Conservation (phyloP, 495 filamentous ascomycete species). For the Penicillium ochrochloron region DNA sequence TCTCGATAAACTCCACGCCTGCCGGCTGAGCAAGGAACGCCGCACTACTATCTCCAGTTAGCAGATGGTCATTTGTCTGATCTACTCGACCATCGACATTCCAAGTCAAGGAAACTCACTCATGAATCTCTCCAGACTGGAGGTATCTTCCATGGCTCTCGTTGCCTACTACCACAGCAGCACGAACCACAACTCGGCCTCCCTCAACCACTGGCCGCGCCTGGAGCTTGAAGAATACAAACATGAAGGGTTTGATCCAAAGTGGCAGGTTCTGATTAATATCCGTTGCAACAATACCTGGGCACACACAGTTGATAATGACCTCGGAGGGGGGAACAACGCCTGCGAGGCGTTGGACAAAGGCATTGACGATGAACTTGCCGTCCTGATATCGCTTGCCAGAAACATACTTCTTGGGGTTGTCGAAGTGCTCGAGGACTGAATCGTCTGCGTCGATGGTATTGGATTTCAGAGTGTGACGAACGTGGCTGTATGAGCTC, state of each 20-base stretch:
- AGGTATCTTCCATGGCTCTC: slow-evolving; percentile 35
- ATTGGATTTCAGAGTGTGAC: slow-evolving; percentile 15
- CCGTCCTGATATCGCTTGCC: slow-evolving; percentile 28
- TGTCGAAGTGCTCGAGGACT: slow-evolving; percentile 27
- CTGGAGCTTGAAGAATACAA: slow-evolving; percentile 8
- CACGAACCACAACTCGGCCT: slow-evolving; percentile 21
- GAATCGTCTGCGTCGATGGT: slow-evolving; percentile 13
- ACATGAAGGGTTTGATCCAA: slow-evolving; percentile 24
- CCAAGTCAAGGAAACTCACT: not conserved
- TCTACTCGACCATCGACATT: not conserved
- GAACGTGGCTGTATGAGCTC: slow-evolving; percentile 28
- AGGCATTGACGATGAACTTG: slow-evolving; percentile 35
- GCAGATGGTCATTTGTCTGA: not conserved
- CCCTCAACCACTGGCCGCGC: slow-evolving; percentile 19
- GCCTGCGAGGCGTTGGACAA: slow-evolving; percentile 27
- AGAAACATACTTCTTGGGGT: slow-evolving; percentile 13
- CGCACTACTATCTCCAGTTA: not conserved
- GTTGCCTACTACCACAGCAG: slow-evolving; percentile 19
- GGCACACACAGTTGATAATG: slow-evolving; percentile 36
- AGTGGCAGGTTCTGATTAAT: slow-evolving; percentile 17
- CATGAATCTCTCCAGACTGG: not conserved
- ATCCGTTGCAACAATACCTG: slow-evolving; percentile 30
- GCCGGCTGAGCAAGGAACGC: not conserved
- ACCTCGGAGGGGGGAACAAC: slow-evolving; percentile 24
- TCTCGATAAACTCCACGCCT: slow-evolving; percentile 5